phyloP scores from a whole-genome alignment of 352 stramenopile genomes.

The Pythium oligandrum region DNA sequence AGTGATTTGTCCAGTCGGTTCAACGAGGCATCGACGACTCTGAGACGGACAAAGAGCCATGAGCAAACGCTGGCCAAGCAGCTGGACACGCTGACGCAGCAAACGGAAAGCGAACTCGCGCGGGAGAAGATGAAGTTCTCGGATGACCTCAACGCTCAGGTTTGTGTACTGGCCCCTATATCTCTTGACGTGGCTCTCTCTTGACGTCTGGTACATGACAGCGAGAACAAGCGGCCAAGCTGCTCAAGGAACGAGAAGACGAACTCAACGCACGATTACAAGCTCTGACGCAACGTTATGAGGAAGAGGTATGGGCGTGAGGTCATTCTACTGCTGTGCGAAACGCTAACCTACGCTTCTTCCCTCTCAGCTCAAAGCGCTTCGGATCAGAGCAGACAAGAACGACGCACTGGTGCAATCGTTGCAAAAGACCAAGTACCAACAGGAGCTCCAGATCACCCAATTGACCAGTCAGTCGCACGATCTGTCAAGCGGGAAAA shows the following conservation, averaged over 20 bases:
- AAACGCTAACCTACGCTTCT: neutral
- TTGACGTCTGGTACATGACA: conserved; percentile 5
- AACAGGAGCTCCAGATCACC: conserved; percentile 73
- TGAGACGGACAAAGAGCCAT: conserved; percentile 35
- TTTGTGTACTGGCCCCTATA: conserved; percentile 1
- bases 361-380: conserved; percentile 27
- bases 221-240: conserved; percentile 34
- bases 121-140: conserved; percentile 65
- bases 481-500: conserved; percentile 46
- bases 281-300: conserved; percentile 41
- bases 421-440: conserved; percentile 70
- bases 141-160: conserved; percentile 54
- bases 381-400: conserved; percentile 39
- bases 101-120: conserved; percentile 54
- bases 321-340: neutral
- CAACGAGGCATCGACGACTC: conserved; percentile 35
- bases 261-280: conserved; percentile 71
- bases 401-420: conserved; percentile 50
- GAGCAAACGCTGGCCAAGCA: conserved; percentile 43
- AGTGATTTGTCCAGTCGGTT: conserved; percentile 31
- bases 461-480: conserved; percentile 58
- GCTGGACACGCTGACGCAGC: conserved; percentile 42
- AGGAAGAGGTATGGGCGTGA: conserved; percentile 47
- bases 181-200: too few relatives aligned
- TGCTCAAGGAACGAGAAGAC: conserved; percentile 55